Evolutionary conservation across 1,139 yeast species (phyloP), one percentile per base, ranked within the genome.

Genomic region (Wickerhamiella infanticola): DNA sequence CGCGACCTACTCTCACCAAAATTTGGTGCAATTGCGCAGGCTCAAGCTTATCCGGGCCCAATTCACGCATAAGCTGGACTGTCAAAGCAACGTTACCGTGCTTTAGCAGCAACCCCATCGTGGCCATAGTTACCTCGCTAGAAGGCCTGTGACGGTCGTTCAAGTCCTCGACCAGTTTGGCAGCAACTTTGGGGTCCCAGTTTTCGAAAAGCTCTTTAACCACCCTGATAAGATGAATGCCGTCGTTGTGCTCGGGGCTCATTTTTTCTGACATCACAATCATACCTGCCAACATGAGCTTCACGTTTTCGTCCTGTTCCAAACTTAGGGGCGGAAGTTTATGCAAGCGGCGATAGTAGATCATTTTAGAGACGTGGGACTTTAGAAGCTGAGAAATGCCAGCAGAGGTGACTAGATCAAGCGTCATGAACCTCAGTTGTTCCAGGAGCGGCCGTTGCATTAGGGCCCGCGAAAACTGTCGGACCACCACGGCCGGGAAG

Each of bases 371-470:
- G 24, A 52, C 39, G 39, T 55, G 50, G 24, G 43, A 39, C 5
- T 45, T 35, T 37, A 55, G 44, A 6, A 54, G 48, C 33, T 50
- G 43, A 1, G 33, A 24, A 3, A 53, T 27, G 9, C 53, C 52
- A 23, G 35, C 8, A 6, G 42, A 37, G 1, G 47, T n/a, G 7
- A 47, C 44, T 35, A 38, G 24, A 25, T 50, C 48, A 25, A 56
- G 45, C 0, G 58, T 48, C 56, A 56, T 50, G 45, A 50, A 57
- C 23, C 58, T 45, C 41, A 56, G 37, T 42, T 55, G 58, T 41
- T 57, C 60, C 2, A 52, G 35, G 24, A 47, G 50, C 0, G 60
- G 59, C 24, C 60, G 47, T 3, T 40, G 24, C 2, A 43, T 44
- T 24, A 53, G 24, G 7, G 40, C 45, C 3, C 23, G 24, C 3